Evolutionary conservation across 768 basidiomycete genomes (phyloP).

Genomic region (Ramaria rubella): DNA sequence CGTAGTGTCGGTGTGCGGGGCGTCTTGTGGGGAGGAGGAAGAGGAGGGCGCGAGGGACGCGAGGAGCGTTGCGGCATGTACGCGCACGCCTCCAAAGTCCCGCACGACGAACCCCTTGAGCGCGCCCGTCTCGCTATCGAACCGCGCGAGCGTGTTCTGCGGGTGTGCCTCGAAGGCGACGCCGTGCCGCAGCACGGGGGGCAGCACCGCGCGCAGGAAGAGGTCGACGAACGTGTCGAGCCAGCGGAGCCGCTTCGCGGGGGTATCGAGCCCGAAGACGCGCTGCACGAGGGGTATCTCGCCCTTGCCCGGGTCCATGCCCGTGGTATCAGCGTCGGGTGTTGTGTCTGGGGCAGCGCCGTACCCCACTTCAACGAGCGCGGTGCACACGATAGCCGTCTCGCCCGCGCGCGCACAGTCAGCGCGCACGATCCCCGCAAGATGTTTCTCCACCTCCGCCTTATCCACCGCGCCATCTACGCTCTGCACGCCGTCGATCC

Average conservation of each 20-base stretch:
- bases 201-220: constrained; percentile 50
- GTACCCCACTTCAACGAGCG: constrained; percentile 50
- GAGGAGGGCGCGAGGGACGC: constrained; percentile 42
- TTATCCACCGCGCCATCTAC: no score
- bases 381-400: constrained; percentile 49
- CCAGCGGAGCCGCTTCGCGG: constrained; percentile 44
- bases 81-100: constrained; percentile 51
- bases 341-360: constrained; percentile 39
- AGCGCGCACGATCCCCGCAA: constrained; percentile 46
- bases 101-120: constrained; percentile 50
- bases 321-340: constrained; percentile 40
- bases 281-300: constrained; percentile 41
- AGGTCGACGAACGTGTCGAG: constrained; percentile 46
- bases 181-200: constrained; percentile 46
- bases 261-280: constrained; percentile 44
- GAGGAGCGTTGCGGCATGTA: constrained; percentile 45
- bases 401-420: constrained; percentile 35
- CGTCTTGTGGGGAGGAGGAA: no score
- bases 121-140: constrained; percentile 41
- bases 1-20: no score
- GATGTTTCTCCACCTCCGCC: constrained; percentile 50
- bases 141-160: constrained; percentile 53
- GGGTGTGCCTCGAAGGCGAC: constrained; percentile 57
- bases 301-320: no score
- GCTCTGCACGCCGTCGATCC: no score